Evolutionary conservation across 352 stramenopile species (phyloP), one percentile per base, ranked within the genome.

Genomic region (Phytophthora capsici): DNA sequence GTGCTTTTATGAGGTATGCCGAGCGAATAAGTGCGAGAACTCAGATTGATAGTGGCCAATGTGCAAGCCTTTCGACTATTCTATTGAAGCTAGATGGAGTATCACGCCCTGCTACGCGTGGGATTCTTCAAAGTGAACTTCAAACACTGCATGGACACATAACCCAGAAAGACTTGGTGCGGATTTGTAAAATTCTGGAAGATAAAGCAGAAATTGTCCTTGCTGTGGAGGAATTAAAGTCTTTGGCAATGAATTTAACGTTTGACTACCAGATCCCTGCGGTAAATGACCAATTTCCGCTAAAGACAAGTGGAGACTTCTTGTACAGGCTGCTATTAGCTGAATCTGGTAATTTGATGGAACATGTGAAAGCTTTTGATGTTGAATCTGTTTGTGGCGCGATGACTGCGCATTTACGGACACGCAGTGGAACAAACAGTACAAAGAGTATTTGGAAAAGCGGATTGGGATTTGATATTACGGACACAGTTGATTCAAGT

Each of bases 141-240:
- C 75, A 84, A 32, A 71, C 79, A 22, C 44, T 90, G 13, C 78
- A 89, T 20, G 80, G 62, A 73, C 77, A 82, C 34, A 63, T 84
- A 17, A 67, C 64, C 1, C 23, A 57, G 25, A 70, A 68, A 12
- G 67, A 83, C 2, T 54, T 69, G 7, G 9, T 70, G 9, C 16
- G 46, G 3, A 38, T 80, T 14, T 71, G 75, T 26, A 67, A 69
- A 23, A 22, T 49, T 26, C 55, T 90, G 1, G 68, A 75, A 6
- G 48, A 69, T 8, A 70, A 63, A 12, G 37, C 60, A n/a, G 68
- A 54, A 3, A 1, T 88, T 3, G n/a, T 51, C 3, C 4, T 89
- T 7, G 48, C 43, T 16, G 41, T 78, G 1, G 40, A 58, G 10
- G 62, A 85, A 2, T 40, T 92, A 13, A 62, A 76, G 19, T 67